A percentile compares a stretch with the other conserved stretches of the same genome.
These are phyloP conservation scores for Microbotryum violaceum DNA, from an alignment of 1,284 basidiomycete genomes.

Conservation along the genomic window DNA sequence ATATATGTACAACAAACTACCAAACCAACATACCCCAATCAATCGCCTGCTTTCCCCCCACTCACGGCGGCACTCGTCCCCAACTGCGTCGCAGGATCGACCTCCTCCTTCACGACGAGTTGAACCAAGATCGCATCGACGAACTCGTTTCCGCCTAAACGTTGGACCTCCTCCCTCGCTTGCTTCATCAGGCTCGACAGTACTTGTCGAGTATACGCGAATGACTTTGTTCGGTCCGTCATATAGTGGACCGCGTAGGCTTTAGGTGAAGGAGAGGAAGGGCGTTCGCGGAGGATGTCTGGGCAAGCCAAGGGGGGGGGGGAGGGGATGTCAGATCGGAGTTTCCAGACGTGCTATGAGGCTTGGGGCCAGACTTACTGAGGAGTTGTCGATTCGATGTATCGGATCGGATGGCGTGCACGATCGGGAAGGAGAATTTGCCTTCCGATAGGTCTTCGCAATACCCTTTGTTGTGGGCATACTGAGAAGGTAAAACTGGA, in stretches of 20 bases:
- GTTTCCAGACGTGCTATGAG: not conserved
- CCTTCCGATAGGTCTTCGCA: conserved; percentile 92
- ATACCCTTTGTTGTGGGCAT: conserved; percentile 85
- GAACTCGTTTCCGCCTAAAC: conserved; percentile 54
- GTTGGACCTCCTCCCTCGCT: conserved; percentile 50
- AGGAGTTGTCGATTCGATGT: conserved; percentile 64
- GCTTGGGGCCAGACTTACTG: conserved; percentile 51
- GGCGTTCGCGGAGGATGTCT: conserved; percentile 85
- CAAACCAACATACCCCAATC: no score
- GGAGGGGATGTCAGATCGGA: not conserved
- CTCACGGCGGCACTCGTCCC: no score
- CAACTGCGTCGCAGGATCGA: not conserved
- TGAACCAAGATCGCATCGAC: conserved; percentile 48
- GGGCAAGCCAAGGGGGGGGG: not conserved
- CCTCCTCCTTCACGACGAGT: conserved; percentile 16
- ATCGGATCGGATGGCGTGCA: conserved; percentile 77
- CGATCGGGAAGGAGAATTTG: conserved; percentile 91
- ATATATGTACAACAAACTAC: no score
- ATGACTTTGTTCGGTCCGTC: conserved; percentile 59
- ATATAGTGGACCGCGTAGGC: conserved; percentile 70
- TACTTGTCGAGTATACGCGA: conserved; percentile 63
- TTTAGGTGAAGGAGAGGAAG: conserved; percentile 69
- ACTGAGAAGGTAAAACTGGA: conserved; percentile 47
- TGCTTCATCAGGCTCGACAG: conserved; percentile 53
- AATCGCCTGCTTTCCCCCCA: no score